A percentile compares a stretch with the other conserved stretches of the same genome.
phyloP scores from a whole-genome alignment of 2,329 filamentous ascomycete genomes.

The Lasiodiplodia gonubiensis region DNA sequence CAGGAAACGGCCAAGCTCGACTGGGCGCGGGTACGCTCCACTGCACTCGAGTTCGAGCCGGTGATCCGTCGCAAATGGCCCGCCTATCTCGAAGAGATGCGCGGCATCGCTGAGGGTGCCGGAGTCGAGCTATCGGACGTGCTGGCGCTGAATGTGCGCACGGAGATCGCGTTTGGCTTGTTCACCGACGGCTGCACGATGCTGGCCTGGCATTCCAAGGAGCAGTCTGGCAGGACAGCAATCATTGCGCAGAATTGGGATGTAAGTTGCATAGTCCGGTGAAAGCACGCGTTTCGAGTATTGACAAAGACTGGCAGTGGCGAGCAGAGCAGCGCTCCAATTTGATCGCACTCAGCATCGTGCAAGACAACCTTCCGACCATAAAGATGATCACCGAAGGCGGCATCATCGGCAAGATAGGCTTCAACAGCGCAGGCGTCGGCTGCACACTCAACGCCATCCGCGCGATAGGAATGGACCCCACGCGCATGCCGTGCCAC shows the following conservation, averaged over 20 bases:
- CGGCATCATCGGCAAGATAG: conserved; percentile 70
- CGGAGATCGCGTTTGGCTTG: conserved; percentile 63
- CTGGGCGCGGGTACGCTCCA: conserved; percentile 53
- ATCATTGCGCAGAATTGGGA: conserved; percentile 67
- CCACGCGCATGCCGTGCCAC: conserved; percentile 63
- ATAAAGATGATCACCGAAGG: conserved; percentile 65
- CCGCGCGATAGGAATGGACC: conserved; percentile 60
- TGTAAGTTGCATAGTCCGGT: conserved; percentile 35
- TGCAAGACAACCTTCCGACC: conserved; percentile 51
- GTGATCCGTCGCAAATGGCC: conserved; percentile 52
- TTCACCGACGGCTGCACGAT: conserved; percentile 65
- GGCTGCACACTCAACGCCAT: conserved; percentile 68
- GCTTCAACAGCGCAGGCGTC: conserved; percentile 64
- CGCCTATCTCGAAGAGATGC: conserved; percentile 52
- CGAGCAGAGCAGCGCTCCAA: conserved; percentile 56
- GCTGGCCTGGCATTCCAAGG: conserved; percentile 51
- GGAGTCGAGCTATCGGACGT: conserved; percentile 55
- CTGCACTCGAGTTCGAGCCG: conserved; percentile 56
- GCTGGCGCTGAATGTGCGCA: conserved; percentile 64
- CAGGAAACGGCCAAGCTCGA: conserved; percentile 52
- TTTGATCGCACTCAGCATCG: conserved; percentile 56
- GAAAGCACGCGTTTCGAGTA: background rate
- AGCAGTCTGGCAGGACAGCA: conserved; percentile 30
- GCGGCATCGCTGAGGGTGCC: conserved; percentile 61
- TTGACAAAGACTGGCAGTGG: conserved; percentile 51